These are phyloP conservation scores for Mortierella sp. DNA, from an alignment of 371 early-diverging fungal species.

Conservation along the genomic window DNA sequence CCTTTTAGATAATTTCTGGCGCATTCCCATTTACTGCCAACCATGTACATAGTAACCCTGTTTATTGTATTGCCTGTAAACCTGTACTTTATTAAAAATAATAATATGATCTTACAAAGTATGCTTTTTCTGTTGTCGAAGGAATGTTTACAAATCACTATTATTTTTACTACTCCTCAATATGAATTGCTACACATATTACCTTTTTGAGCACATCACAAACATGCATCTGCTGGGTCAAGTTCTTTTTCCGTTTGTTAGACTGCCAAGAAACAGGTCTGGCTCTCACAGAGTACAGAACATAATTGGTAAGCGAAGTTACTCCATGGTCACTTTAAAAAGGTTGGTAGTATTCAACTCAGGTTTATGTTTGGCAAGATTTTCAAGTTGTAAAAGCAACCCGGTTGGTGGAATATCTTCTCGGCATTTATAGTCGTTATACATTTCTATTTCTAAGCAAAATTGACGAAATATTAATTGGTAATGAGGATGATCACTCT, in stretches of 20 bases:
- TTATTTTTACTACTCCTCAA: too few relatives aligned
- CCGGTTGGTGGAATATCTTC: too few relatives aligned
- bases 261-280: neutral
- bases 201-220: too few relatives aligned
- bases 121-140: too few relatives aligned
- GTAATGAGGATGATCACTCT: too few relatives aligned
- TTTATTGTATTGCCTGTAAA: conserved; percentile 2
- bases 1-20: conserved; percentile 26
- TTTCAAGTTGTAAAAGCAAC: too few relatives aligned
- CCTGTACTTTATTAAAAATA: neutral
- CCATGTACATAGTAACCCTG: conserved; percentile 28
- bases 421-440: too few relatives aligned
- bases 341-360: neutral
- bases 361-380: neutral
- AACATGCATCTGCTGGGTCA: too few relatives aligned
- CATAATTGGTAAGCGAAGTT: neutral
- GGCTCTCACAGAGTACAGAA: neutral
- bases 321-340: neutral
- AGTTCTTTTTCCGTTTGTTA: too few relatives aligned
- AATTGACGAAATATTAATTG: too few relatives aligned
- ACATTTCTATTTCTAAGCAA: too few relatives aligned
- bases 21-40: neutral
- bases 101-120: neutral
- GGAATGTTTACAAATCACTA: neutral
- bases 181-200: too few relatives aligned